Conservation (phyloP, 768 basidiomycete species). For the Tulasnella sp. region DNA sequence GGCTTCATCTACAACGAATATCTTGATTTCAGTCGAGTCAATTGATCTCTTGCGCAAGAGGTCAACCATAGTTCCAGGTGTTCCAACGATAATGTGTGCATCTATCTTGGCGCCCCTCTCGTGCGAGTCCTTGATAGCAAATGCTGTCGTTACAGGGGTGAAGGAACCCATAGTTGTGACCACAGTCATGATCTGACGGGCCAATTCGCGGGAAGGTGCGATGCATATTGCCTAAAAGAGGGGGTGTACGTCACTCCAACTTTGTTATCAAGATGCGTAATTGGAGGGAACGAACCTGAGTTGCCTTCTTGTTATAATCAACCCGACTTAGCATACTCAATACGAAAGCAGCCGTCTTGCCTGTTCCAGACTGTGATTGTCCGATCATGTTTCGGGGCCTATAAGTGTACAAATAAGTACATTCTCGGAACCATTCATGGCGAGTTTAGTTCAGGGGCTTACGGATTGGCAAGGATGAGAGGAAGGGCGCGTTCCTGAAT, state of each 20-base stretch:
- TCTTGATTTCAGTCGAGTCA: conserved; percentile 67
- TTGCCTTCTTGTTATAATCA: conserved; percentile 66
- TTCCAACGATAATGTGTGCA: conserved; percentile 89
- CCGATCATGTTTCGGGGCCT: conserved; percentile 99
- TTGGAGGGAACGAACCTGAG: conserved; percentile 47
- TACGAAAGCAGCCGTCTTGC: conserved; percentile 97
- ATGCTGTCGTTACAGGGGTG: conserved; percentile 84
- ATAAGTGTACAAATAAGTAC: conserved; percentile 5
- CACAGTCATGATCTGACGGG: conserved; percentile 94
- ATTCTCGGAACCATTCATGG: background rate
- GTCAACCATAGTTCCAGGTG: conserved; percentile 89
- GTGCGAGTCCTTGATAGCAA: conserved; percentile 75
- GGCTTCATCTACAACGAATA: conserved; percentile 94
- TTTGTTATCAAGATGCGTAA: background rate
- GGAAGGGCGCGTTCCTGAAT: conserved; percentile 96
- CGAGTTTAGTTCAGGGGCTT: conserved; percentile 23
- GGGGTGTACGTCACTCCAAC: conserved; percentile 10
- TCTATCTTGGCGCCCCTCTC: conserved; percentile 36
- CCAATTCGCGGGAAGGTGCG: conserved; percentile 94
- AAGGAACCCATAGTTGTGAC: conserved; percentile 91
- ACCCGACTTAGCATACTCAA: conserved; percentile 93
- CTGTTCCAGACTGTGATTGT: conserved; percentile 97
- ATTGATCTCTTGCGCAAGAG: conserved; percentile 67
- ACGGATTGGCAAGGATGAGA: conserved; percentile 82
- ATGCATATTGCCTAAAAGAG: conserved; percentile 72